Percentiles rank a stretch among this genome's conserved stretches.
phyloP scores from a whole-genome alignment of 768 basidiomycete species.

The Termitomyces sp. region DNA sequence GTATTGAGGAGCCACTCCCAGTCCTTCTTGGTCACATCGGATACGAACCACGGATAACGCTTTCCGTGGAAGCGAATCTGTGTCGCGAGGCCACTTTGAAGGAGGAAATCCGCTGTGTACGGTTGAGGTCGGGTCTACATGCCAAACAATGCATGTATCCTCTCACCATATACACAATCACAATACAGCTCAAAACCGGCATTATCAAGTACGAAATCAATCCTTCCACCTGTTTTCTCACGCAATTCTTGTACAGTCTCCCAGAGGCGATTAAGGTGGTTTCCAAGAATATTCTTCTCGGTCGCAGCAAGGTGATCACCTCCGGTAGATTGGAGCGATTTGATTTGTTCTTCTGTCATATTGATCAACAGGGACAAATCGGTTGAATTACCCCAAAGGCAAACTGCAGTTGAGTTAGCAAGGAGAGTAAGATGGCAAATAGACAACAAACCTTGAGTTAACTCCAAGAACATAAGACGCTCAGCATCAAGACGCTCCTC shows the following conservation, averaged over 20 bases:
- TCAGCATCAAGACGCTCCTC: conserved; percentile 65
- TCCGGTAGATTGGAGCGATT: conserved; percentile 91
- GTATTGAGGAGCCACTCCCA: conserved; percentile 90
- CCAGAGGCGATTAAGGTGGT: conserved; percentile 71
- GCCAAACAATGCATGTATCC: neutral
- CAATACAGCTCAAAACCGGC: conserved; percentile 89
- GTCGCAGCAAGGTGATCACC: conserved; percentile 94
- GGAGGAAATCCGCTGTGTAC: conserved; percentile 77
- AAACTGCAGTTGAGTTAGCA: conserved; percentile 45
- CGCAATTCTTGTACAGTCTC: conserved; percentile 65
- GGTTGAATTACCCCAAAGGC: conserved; percentile 96
- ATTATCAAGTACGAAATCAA: conserved; percentile 83
- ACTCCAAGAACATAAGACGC: conserved; percentile 83
- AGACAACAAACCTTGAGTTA: conserved; percentile 70
- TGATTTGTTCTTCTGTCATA: conserved; percentile 98
- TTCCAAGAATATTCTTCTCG: conserved; percentile 94
- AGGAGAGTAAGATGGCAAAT: neutral
- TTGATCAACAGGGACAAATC: conserved; percentile 93
- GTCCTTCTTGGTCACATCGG: conserved; percentile 88
- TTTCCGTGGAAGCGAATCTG: conserved; percentile 94
- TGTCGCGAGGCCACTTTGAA: conserved; percentile 82
- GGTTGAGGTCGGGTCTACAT: conserved; percentile 2
- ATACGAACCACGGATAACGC: conserved; percentile 92
- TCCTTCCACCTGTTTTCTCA: conserved; percentile 64
- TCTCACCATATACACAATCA: conserved; percentile 78